A percentile compares a stretch with the other conserved stretches of the same genome.
phyloP scores from a whole-genome alignment of 345 rosid genomes.

The Melaleuca alternifolia region DNA sequence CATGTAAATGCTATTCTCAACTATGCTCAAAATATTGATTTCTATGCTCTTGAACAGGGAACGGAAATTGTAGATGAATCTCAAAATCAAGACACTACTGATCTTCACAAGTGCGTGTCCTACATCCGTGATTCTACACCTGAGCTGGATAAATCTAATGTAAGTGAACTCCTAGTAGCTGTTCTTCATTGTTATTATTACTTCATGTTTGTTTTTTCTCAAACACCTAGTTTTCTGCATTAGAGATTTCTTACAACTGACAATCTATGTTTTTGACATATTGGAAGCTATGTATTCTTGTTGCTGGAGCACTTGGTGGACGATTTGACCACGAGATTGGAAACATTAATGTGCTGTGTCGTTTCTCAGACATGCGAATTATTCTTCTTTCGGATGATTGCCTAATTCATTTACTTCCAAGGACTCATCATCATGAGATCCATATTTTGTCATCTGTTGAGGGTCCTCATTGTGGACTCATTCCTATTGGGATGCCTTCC shows the following conservation, averaged over 20 bases:
- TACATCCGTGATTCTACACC: conserved; percentile 37
- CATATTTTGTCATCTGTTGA: conserved; percentile 39
- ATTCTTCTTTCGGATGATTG: conserved; percentile 70
- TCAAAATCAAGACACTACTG: conserved; percentile 93
- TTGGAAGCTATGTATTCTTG: conserved; percentile 72
- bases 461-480: conserved; percentile 93
- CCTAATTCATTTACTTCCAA: conserved; percentile 74
- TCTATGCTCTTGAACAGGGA: conserved; percentile 37
- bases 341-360: conserved; percentile 65
- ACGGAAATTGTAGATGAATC: conserved; percentile 65
- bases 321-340: conserved; percentile 95
- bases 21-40: neutral
- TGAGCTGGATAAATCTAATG: conserved; percentile 36
- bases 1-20: neutral
- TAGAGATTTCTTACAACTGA: neutral
- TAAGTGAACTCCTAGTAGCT: conserved; percentile 13
- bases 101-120: conserved; percentile 75
- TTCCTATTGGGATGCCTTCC: conserved; percentile 75
- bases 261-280: neutral
- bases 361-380: conserved; percentile 42
- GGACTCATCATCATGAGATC: conserved; percentile 53
- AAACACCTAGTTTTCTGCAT: neutral
- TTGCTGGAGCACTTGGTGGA: conserved; percentile 93
- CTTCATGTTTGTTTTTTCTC: neutral
- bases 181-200: neutral